Evolutionary conservation across 2,329 filamentous ascomycete genomes (phyloP).

Genomic region (Monosporascus sp.): DNA sequence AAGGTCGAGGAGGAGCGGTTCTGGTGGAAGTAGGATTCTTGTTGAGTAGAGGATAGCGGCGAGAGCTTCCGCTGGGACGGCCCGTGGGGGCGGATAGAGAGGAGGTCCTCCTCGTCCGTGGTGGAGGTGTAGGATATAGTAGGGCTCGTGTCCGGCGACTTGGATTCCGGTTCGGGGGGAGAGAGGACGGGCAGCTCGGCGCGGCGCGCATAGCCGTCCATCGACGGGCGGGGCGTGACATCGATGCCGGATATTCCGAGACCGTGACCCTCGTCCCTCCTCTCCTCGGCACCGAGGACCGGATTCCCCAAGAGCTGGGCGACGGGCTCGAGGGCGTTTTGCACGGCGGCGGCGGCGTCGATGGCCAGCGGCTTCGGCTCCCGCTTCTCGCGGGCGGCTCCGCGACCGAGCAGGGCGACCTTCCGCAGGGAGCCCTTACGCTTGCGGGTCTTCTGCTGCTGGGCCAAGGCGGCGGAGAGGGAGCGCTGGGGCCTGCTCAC

Average conservation of each 20-base stretch:
- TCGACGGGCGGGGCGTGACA: constrained; percentile 40
- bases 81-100: constrained; percentile 54
- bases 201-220: constrained; percentile 39
- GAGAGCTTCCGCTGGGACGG: constrained; percentile 36
- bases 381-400: constrained; percentile 55
- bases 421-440: constrained; percentile 84
- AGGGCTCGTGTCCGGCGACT: constrained; percentile 41
- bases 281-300: not conserved
- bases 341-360: constrained; percentile 29
- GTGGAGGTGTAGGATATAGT: constrained; percentile 63
- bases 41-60: constrained; percentile 50
- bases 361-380: constrained; percentile 44
- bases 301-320: constrained; percentile 1
- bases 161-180: constrained; percentile 12
- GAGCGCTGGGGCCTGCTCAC: constrained; percentile 21
- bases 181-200: constrained; percentile 23
- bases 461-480: constrained; percentile 26
- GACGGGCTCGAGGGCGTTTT: constrained; percentile 4
- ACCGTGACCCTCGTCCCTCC: constrained; percentile 32
- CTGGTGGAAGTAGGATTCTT: constrained; percentile 56
- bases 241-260: constrained; percentile 39
- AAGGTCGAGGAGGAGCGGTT: constrained; percentile 14
- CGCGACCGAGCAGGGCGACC: constrained; percentile 74
- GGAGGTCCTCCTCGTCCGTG: constrained; percentile 76
- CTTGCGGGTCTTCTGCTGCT: constrained; percentile 55